phyloP scores from a whole-genome alignment of 1,139 yeast genomes.

The Debaryomycetaceae sp. region DNA sequence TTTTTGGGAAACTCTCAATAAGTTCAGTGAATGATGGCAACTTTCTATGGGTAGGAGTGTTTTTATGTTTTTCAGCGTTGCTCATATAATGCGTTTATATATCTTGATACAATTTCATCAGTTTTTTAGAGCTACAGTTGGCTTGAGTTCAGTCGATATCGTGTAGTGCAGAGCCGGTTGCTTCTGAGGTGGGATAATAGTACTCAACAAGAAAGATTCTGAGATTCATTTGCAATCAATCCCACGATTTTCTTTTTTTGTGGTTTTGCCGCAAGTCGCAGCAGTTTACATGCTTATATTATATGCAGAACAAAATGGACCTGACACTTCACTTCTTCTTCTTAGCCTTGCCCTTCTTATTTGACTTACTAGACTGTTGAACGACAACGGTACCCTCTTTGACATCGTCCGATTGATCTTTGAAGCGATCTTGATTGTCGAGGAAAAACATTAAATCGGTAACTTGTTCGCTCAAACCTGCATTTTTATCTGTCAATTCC shows the following conservation, averaged over 20 bases:
- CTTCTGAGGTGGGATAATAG: no score
- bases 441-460: slow-evolving; percentile 79
- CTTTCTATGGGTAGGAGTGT: slow-evolving; percentile 4
- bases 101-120: background rate
- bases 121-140: background rate
- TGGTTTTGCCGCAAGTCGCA: slow-evolving; percentile 10
- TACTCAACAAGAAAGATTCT: background rate
- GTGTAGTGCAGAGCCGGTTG: no score
- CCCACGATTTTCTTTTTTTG: background rate
- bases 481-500: slow-evolving; percentile 57
- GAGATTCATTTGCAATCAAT: background rate
- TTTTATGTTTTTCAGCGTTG: background rate
- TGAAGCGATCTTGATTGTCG: slow-evolving; percentile 69
- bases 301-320: background rate
- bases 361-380: slow-evolving; percentile 19
- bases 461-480: slow-evolving; percentile 65
- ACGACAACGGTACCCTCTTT: slow-evolving; percentile 65
- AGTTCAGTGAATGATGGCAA: slow-evolving; percentile 10
- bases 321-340: slow-evolving; percentile 11
- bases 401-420: slow-evolving; percentile 66
- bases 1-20: slow-evolving; percentile 4
- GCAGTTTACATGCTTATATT: slow-evolving; percentile 6
- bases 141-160: background rate
- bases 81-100: background rate
- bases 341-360: slow-evolving; percentile 15